Percentiles rank a stretch among this genome's conserved stretches.
Evolutionary conservation across 495 filamentous ascomycete genomes (phyloP).

Genomic region (Glonium stellatum): DNA sequence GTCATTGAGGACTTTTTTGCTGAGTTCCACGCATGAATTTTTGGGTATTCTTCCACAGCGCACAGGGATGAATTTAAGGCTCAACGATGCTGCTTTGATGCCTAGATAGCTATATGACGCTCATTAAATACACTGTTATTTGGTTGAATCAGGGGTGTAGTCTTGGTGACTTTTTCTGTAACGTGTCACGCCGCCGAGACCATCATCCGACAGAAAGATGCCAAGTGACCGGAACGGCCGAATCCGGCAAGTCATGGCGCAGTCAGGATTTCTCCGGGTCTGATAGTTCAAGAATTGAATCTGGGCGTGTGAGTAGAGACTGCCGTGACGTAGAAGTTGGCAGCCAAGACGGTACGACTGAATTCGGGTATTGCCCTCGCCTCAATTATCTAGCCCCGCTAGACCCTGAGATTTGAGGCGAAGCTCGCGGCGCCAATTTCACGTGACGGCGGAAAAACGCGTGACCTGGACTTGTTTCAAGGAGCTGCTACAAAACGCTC

Average conservation of each 20-base stretch:
- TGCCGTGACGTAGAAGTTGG: too few species aligned
- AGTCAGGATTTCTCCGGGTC: too few species aligned
- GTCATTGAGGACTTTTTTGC: slow-evolving; percentile 34
- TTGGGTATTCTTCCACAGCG: background rate
- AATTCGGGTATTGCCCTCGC: too few species aligned
- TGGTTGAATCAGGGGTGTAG: background rate
- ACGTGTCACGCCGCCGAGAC: background rate
- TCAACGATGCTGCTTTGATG: too few species aligned
- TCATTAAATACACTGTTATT: background rate
- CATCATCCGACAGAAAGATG: background rate
- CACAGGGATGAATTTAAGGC: background rate
- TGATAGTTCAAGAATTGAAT: too few species aligned
- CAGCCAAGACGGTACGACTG: too few species aligned
- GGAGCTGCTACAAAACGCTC: background rate
- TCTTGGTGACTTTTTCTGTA: background rate
- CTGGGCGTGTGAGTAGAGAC: too few species aligned
- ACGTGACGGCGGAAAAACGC: background rate
- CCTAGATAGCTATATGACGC: too few species aligned
- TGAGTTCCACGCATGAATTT: background rate
- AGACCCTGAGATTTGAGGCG: too few species aligned
- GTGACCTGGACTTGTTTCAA: background rate
- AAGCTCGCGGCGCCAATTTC: too few species aligned
- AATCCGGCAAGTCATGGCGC: too few species aligned
- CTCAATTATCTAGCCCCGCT: too few species aligned
- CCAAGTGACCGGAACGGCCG: background rate